These are phyloP conservation scores for Citrus mangshanensis DNA, from an alignment of 345 rosid genomes.

Conservation along the genomic window DNA sequence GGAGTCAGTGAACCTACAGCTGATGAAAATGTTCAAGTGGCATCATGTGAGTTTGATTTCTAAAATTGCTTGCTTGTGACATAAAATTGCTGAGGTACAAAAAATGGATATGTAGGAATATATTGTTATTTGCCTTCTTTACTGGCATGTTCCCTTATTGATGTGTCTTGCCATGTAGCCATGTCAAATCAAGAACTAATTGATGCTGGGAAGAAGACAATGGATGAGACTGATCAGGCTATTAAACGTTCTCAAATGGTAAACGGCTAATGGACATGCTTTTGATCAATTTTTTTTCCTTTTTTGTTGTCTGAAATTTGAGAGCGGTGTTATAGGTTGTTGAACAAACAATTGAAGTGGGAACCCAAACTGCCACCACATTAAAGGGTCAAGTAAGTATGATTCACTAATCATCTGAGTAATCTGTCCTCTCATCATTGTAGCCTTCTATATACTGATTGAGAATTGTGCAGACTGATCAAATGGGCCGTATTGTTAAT, in stretches of 20 bases:
- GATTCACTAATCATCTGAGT: background rate
- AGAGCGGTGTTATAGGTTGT: slow-evolving; percentile 57
- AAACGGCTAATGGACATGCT: slow-evolving; percentile 5
- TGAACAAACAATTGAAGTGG: slow-evolving; percentile 96
- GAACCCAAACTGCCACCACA: slow-evolving; percentile 88
- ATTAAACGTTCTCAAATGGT: slow-evolving; percentile 94
- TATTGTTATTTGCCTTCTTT: background rate
- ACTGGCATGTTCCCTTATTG: background rate
- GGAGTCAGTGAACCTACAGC: slow-evolving; percentile 87
- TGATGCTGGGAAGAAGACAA: slow-evolving; percentile 69
- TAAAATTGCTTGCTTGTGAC: background rate
- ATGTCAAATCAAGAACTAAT: slow-evolving; percentile 95
- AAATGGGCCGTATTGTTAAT: slow-evolving; percentile 97
- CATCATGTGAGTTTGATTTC: slow-evolving; percentile 59
- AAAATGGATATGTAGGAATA: background rate
- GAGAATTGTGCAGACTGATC: slow-evolving; percentile 71
- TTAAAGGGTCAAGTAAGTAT: slow-evolving; percentile 89
- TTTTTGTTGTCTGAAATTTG: slow-evolving; percentile 15
- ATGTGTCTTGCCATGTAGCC: slow-evolving; percentile 35
- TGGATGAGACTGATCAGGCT: slow-evolving; percentile 97
- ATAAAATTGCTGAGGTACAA: background rate
- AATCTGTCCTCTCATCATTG: background rate
- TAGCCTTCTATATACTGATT: slow-evolving; percentile 16
- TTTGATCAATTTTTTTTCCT: slow-evolving; percentile 6
- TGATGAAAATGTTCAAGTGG: slow-evolving; percentile 85